A percentile compares a stretch with the other conserved stretches of the same genome.
Conservation (phyloP, 805 yeast species). For the Lipomyces mesembrius region DNA sequence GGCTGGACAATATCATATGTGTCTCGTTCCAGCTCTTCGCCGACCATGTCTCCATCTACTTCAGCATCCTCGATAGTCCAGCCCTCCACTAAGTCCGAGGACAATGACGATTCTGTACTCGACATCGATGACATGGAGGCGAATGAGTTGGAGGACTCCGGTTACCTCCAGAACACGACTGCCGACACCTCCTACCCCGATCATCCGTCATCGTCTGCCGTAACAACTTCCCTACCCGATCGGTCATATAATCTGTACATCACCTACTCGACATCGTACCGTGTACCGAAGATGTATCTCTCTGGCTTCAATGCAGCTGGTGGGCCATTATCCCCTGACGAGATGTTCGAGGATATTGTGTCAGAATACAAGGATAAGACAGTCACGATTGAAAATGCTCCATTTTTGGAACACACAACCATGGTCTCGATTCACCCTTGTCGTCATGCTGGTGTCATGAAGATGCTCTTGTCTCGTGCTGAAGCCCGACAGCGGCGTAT, state of each 20-base stretch:
- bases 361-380: conserved; percentile 93
- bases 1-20: conserved; percentile 37
- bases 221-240: conserved; percentile 38
- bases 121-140: conserved; percentile 37
- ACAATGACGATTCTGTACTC: conserved; percentile 27
- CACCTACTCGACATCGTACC: conserved; percentile 89
- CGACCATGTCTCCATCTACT: conserved; percentile 27
- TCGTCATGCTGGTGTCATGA: conserved; percentile 93
- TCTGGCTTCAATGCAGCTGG: conserved; percentile 87
- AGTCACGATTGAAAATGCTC: conserved; percentile 92
- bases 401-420: conserved; percentile 71
- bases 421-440: conserved; percentile 94
- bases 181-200: conserved; percentile 27
- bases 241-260: conserved; percentile 88
- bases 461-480: conserved; percentile 77
- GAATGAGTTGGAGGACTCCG: conserved; percentile 32
- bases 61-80: conserved; percentile 6
- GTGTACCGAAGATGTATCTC: conserved; percentile 93
- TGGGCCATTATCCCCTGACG: conserved; percentile 78
- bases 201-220: conserved; percentile 32
- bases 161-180: conserved; percentile 20
- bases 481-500: conserved; percentile 44
- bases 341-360: conserved; percentile 94
- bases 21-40: conserved; percentile 3
- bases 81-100: conserved; percentile 6